phyloP scores from a whole-genome alignment of 2,329 filamentous ascomycete species.

The Cladosporium oxysporum region DNA sequence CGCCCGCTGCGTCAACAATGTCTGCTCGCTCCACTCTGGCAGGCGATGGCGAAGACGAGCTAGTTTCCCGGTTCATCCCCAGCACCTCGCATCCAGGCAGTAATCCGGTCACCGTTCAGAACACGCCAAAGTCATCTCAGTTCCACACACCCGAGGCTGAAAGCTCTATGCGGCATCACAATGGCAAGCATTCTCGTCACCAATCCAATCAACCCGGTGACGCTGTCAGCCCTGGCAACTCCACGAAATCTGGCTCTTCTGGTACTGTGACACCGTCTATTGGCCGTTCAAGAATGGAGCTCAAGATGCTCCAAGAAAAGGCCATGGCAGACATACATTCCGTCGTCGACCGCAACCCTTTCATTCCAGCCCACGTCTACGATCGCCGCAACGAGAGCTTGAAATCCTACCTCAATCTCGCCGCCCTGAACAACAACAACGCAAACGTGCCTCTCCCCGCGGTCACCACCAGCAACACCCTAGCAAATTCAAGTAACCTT shows the following conservation, averaged over 20 bases:
- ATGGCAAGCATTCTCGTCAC: conserved; percentile 1
- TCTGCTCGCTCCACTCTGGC: conserved; percentile 30
- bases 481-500: conserved; percentile 17
- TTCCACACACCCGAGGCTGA: conserved; percentile 35
- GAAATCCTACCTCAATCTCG: conserved; percentile 33
- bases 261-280: conserved; percentile 34
- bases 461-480: conserved; percentile 19
- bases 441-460: conserved; percentile 22
- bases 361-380: conserved; percentile 35
- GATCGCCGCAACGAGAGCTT: conserved; percentile 38
- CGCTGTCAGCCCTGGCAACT: conserved; percentile 34
- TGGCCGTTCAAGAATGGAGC: conserved; percentile 36
- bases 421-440: conserved; percentile 15
- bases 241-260: conserved; percentile 31
- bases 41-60: conserved; percentile 29
- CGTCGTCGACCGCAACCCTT: conserved; percentile 30
- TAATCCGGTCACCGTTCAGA: conserved; percentile 32
- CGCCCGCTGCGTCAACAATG: conserved; percentile 32
- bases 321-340: conserved; percentile 36
- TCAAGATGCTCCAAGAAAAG: conserved; percentile 37
- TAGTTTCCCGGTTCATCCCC: conserved; percentile 37
- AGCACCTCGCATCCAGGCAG: conserved; percentile 35
- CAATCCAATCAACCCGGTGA: conserved; percentile 22
- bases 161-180: conserved; percentile 22
- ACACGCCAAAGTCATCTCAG: conserved; percentile 32